Conservation (phyloP, 257 asterid species). For the Solanum pimpinellifolium region DNA sequence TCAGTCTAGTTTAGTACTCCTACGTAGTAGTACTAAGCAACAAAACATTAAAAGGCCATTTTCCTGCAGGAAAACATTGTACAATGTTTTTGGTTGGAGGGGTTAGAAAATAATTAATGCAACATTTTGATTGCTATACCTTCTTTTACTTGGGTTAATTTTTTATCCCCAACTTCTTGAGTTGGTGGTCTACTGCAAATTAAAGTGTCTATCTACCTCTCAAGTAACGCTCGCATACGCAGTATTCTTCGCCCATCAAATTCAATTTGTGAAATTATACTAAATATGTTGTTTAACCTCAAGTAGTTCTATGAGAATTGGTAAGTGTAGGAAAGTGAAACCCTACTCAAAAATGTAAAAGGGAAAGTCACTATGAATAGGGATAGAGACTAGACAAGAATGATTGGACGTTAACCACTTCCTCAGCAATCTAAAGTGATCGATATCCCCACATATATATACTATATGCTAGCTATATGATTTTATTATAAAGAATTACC, state of each 20-base stretch:
- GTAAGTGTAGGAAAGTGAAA: background rate
- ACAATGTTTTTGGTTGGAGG: background rate
- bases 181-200: background rate
- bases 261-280: too few relatives aligned
- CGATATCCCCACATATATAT: background rate
- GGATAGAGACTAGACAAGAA: background rate
- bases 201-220: background rate
- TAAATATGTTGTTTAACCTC: background rate
- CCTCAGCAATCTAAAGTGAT: background rate
- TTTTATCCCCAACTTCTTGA: background rate
- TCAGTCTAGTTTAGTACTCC: background rate
- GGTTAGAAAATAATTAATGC: background rate
- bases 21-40: background rate
- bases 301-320: background rate
- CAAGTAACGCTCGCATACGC: background rate
- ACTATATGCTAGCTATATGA: background rate
- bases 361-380: background rate
- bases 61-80: background rate
- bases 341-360: background rate
- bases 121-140: background rate
- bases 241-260: background rate
- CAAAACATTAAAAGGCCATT: background rate
- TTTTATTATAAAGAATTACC: background rate
- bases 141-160: background rate
- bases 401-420: background rate